Evolutionary conservation across 371 early-diverging fungal genomes (phyloP).

Genomic region (Mucor mucedo): DNA sequence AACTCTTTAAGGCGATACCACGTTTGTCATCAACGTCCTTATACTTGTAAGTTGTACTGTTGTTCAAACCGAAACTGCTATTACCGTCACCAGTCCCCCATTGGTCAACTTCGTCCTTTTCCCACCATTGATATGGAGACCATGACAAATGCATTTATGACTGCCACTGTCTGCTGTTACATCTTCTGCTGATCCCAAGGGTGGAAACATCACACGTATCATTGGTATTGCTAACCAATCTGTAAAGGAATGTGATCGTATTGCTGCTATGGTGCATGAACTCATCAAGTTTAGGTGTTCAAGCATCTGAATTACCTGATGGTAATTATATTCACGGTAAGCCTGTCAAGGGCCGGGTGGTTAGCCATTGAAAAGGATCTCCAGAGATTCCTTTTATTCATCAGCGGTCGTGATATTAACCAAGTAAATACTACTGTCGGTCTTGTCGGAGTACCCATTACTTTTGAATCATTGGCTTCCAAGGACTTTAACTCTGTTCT

Average conservation of each 20-base stretch:
- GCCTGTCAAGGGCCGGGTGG: conserved; percentile 64
- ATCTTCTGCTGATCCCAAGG: conserved; percentile 47
- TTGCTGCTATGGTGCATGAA: conserved; percentile 95
- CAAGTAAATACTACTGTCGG: conserved; percentile 39
- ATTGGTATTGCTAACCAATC: conserved; percentile 97
- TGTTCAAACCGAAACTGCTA: conserved; percentile 83
- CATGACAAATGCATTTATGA: conserved; percentile 98
- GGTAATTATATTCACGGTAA: conserved; percentile 90
- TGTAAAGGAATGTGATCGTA: conserved; percentile 98
- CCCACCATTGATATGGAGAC: conserved; percentile 94
- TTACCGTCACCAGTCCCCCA: conserved; percentile 91
- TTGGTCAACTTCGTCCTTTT: conserved; percentile 76
- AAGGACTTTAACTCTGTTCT: conserved; percentile 66
- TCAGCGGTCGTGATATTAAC: conserved; percentile 57
- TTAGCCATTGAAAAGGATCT: conserved; percentile 73
- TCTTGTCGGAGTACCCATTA: conserved; percentile 60
- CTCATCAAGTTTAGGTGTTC: conserved; percentile 90
- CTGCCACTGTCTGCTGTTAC: conserved; percentile 92
- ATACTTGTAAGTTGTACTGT: conserved; percentile 92
- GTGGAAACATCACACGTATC: conserved; percentile 77
- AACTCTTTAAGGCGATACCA: conserved; percentile 90
- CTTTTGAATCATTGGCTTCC: conserved; percentile 90
- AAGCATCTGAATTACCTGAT: conserved; percentile 82
- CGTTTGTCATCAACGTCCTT: conserved; percentile 91
- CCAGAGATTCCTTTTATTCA: conserved; percentile 68